Evolutionary conservation across 2,329 filamentous ascomycete species (phyloP), one percentile per base, ranked within the genome.

Genomic region (Aspergillus persii): DNA sequence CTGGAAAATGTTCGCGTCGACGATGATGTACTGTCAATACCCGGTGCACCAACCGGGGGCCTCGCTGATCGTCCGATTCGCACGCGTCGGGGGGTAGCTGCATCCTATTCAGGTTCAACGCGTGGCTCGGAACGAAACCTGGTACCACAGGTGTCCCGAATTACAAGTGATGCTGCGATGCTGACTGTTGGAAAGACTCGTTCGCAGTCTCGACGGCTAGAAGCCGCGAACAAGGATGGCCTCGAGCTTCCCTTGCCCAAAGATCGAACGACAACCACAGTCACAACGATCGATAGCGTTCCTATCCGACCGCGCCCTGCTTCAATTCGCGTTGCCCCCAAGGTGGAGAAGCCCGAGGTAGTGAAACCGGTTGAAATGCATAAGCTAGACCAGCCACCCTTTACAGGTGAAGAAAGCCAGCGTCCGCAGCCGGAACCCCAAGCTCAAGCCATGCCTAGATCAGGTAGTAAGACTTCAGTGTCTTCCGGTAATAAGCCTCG

Each of bases 131-230:
- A 74, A 33, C 64, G 58, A 15, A 68, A 68, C 12, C 57, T 65
- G 9, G 64, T 58, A 27, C 66, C 71, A 5, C 64, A 66, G 27
- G 61, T 74, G 39, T 59, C 69, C 26, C 74, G 75, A 59, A 69
- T 73, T 3, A 70, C 57, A n/a, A 74, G 69, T 44, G 69, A 67
- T 46, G 69, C 71, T 18, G 70, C 63, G 6, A 70, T 68, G 30
- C 61, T 77, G 48, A 75, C 70, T 5, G 71, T 76, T 53, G 75
- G 74, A n/a, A 77, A 77, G 63, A 78, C 76, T 18, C 71, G 76
- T 30, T 77, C 76, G 12, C 76, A 78, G 60, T 77, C 76, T 31
- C 73, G 74, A 26, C 69, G 70, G 50, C 61, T 75, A 44, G 74
- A 75, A 59, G 69, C 71, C 8, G 69, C 69, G 9, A 65, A 59